Percentiles rank a stretch among this genome's conserved stretches.
These are phyloP conservation scores for Acaromyces ingoldii DNA, from an alignment of 1,284 basidiomycete genomes.

Conservation along the genomic window DNA sequence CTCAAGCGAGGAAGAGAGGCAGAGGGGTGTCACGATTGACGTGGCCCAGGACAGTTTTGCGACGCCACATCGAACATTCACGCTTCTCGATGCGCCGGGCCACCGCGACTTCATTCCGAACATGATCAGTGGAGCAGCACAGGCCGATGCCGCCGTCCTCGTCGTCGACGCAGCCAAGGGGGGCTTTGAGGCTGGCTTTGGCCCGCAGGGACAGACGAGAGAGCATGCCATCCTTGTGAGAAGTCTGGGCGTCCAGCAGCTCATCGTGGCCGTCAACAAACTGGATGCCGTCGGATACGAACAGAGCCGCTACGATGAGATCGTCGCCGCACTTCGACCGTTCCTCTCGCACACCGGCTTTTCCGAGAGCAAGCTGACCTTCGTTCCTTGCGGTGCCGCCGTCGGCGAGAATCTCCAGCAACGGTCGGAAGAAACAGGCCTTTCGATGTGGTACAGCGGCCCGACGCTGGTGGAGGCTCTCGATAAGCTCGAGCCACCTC, in stretches of 20 bases:
- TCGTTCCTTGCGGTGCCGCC: constrained; percentile 85
- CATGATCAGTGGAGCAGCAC: constrained; percentile 97
- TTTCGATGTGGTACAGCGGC: constrained; percentile 76
- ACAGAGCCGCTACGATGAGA: constrained; percentile 75
- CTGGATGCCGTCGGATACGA: constrained; percentile 70
- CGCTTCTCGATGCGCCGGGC: constrained; percentile 90
- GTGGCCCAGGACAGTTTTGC: constrained; percentile 78
- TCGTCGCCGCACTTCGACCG: constrained; percentile 67
- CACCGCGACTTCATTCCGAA: constrained; percentile 98
- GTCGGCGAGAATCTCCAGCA: constrained; percentile 77
- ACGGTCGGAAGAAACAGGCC: constrained; percentile 55
- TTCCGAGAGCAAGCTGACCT: constrained; percentile 68
- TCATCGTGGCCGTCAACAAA: constrained; percentile 91
- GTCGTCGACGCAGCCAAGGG: constrained; percentile 86
- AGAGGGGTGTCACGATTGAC: constrained; percentile 94
- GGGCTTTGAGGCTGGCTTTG: constrained; percentile 93
- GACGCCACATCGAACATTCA: constrained; percentile 74
- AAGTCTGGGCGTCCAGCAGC: constrained; percentile 87
- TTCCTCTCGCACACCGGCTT: constrained; percentile 88
- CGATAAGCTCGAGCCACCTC: constrained; percentile 64
- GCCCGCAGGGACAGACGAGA: constrained; percentile 89
- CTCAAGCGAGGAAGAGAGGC: constrained; percentile 81
- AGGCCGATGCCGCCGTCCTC: constrained; percentile 92
- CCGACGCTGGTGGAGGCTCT: constrained; percentile 77
- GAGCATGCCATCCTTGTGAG: constrained; percentile 89